Conservation (phyloP, 2,329 filamentous ascomycete species). For the Verticillium albo-atrum region DNA sequence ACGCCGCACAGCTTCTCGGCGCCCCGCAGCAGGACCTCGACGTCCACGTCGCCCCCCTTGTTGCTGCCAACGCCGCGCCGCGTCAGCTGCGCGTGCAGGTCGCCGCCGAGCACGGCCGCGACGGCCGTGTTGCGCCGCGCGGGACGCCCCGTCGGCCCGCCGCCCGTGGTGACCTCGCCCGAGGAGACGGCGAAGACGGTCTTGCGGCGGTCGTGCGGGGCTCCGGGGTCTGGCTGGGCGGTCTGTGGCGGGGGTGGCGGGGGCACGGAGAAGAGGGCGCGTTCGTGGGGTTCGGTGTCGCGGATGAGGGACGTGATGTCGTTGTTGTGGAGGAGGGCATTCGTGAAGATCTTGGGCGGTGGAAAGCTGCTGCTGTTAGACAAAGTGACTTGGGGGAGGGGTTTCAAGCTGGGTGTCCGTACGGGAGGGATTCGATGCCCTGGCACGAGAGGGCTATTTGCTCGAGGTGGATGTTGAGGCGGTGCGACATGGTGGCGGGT, state of each 20-base stretch:
- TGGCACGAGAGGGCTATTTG: conserved; percentile 73
- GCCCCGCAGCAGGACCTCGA: conserved; percentile 77
- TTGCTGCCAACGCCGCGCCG: conserved; percentile 34
- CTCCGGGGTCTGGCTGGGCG: conserved; percentile 37
- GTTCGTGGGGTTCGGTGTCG: conserved; percentile 91
- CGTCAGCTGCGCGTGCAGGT: conserved; percentile 78
- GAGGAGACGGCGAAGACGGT: conserved; percentile 64
- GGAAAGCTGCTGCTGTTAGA: conserved; percentile 61
- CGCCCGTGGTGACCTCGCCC: conserved; percentile 56
- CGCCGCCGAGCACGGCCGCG: conserved; percentile 80
- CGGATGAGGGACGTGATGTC: conserved; percentile 94
- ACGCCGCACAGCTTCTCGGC: conserved; percentile 88
- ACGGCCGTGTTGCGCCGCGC: conserved; percentile 77
- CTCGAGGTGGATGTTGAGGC: conserved; percentile 67
- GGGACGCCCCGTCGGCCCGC: conserved; percentile 18
- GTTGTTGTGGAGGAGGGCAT: conserved; percentile 79
- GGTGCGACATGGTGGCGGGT: conserved; percentile 49
- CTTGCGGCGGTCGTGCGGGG: conserved; percentile 44
- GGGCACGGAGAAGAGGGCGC: conserved; percentile 89
- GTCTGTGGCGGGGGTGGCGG: conserved; percentile 52
- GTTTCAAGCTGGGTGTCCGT: conserved; percentile 20
- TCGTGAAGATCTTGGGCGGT: conserved; percentile 90
- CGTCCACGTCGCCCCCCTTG: conserved; percentile 70
- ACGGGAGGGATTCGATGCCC: conserved; percentile 73
- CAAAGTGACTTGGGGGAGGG: background rate